Evolutionary conservation across 108 stramenopile species (phyloP).

Genomic region (Skeletonema tropicum): DNA sequence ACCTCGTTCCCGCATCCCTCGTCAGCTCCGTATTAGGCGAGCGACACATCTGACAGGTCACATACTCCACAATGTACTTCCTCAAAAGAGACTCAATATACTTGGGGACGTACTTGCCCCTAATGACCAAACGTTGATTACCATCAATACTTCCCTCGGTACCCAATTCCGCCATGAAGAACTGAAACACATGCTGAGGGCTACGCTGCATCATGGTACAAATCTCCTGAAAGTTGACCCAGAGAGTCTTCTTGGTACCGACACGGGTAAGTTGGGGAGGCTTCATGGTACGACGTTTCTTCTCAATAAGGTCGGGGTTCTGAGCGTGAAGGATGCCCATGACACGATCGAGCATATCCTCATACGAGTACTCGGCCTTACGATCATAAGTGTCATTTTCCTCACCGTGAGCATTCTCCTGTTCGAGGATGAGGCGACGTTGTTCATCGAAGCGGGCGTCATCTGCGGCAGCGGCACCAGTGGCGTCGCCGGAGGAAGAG

Average conservation of each 20-base stretch:
- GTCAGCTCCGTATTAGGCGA: conserved; percentile 94
- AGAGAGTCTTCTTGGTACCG: conserved; percentile 95
- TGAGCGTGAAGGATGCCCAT: conserved; percentile 90
- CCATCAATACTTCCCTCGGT: conserved; percentile 99
- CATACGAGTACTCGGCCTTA: conserved; percentile 90
- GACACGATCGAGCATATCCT: conserved; percentile 88
- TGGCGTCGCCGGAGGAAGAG: conserved; percentile 13
- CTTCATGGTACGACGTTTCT: conserved; percentile 97
- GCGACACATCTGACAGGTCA: conserved; percentile 99
- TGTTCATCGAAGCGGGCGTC: conserved; percentile 65
- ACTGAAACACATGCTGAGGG: conserved; percentile 97
- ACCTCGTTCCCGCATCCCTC: conserved; percentile 89
- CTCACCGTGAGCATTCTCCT: conserved; percentile 65
- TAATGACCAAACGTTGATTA: conserved; percentile 96
- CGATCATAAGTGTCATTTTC: conserved; percentile 80
- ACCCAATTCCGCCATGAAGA: conserved; percentile 99
- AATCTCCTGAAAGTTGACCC: conserved; percentile 99
- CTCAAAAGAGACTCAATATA: conserved; percentile 97
- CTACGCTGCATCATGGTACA: conserved; percentile 97
- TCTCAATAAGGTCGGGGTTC: conserved; percentile 97
- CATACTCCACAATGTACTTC: conserved; percentile 99
- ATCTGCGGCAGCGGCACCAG: conserved; percentile 24
- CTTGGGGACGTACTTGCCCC: conserved; percentile 96
- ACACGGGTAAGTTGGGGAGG: conserved; percentile 96
- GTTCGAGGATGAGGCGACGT: conserved; percentile 63